These are phyloP conservation scores for Jatropha curcas DNA, from an alignment of 345 rosid genomes.

Conservation along the genomic window DNA sequence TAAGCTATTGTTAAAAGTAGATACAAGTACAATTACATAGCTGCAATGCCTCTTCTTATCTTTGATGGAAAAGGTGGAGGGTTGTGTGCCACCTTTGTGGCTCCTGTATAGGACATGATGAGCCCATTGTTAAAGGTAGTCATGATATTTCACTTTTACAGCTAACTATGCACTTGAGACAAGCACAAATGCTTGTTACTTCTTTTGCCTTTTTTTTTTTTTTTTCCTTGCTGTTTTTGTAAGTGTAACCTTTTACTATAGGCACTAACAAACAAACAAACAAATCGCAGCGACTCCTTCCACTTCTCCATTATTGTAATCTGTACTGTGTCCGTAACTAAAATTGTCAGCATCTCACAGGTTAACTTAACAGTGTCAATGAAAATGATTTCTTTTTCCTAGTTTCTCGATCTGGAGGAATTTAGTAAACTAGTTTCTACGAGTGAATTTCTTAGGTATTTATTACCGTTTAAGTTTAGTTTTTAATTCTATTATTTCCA, in stretches of 20 bases:
- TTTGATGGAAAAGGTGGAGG: not conserved
- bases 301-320: not conserved
- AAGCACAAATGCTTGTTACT: not conserved
- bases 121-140: not conserved
- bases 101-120: not conserved
- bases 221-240: too few relatives aligned
- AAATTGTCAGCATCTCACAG: too few relatives aligned
- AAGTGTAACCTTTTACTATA: too few relatives aligned
- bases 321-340: too few relatives aligned
- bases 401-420: too few relatives aligned
- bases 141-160: constrained; percentile 10
- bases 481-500: not conserved
- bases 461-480: too few relatives aligned
- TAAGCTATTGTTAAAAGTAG: not conserved
- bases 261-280: too few relatives aligned
- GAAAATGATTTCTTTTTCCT: too few relatives aligned
- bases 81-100: not conserved
- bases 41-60: not conserved
- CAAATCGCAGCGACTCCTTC: not conserved
- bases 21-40: too few relatives aligned
- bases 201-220: not conserved
- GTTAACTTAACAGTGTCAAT: too few relatives aligned
- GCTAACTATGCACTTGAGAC: constrained; percentile 12
- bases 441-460: too few relatives aligned
- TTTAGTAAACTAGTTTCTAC: too few relatives aligned